Evolutionary conservation across 768 basidiomycete genomes (phyloP).

Genomic region (Mycena leptocephala): DNA sequence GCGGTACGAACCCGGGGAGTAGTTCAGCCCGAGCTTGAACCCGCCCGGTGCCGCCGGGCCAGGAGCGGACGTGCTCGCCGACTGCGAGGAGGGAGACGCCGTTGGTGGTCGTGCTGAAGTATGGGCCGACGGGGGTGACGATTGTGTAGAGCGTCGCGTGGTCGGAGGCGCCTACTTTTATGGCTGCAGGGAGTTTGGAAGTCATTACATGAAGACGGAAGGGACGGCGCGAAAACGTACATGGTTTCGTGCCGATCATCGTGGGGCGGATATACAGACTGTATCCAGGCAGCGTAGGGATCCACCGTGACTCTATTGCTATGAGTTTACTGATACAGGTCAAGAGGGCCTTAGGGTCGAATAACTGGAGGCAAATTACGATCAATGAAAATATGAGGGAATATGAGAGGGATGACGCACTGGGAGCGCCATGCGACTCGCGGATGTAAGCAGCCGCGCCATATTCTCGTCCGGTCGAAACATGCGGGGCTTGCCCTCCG

Average conservation of each 20-base stretch:
- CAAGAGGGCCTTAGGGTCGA: constrained; percentile 79
- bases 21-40: constrained; percentile 85
- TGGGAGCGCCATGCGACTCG: constrained; percentile 81
- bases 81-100: constrained; percentile 62
- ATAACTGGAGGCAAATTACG: no score
- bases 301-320: constrained; percentile 83
- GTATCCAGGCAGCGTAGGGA: constrained; percentile 80
- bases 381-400: no score
- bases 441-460: constrained; percentile 82
- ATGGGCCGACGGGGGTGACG: constrained; percentile 80
- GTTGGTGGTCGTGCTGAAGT: constrained; percentile 65
- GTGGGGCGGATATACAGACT: constrained; percentile 93
- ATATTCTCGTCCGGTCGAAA: constrained; percentile 93
- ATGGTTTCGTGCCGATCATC: constrained; percentile 70
- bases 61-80: no score
- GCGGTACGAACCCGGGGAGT: constrained; percentile 75
- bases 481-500: constrained; percentile 81
- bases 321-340: constrained; percentile 85
- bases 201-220: constrained; percentile 17
- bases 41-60: constrained; percentile 83
- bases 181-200: constrained; percentile 49
- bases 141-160: constrained; percentile 86
- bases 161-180: constrained; percentile 80
- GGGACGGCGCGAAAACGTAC: constrained; percentile 54
- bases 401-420: constrained; percentile 57